Conservation (phyloP, 768 basidiomycete species). For the Agaricus blazei region DNA sequence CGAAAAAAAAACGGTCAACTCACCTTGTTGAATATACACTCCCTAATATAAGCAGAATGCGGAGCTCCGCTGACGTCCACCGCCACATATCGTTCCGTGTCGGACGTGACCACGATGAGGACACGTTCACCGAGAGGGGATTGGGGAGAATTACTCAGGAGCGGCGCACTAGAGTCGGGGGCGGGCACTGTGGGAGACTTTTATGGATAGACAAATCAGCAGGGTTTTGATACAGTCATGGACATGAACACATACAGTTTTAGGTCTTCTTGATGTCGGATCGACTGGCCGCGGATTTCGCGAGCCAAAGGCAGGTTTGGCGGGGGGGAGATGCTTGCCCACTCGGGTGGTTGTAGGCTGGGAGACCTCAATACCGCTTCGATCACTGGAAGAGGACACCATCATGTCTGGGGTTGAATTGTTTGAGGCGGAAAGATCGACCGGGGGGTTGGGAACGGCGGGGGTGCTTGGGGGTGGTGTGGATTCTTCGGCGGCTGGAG, state of each 20-base stretch:
- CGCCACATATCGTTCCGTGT: conserved; percentile 69
- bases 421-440: conserved; percentile 2
- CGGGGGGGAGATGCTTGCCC: conserved; percentile 27
- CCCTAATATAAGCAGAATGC: conserved; percentile 66
- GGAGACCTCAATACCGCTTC: conserved; percentile 4
- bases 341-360: conserved; percentile 20
- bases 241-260: conserved; percentile 26
- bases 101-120: conserved; percentile 66
- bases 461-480: conserved; percentile 73
- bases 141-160: conserved; percentile 17
- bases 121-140: conserved; percentile 30
- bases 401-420: conserved; percentile 4
- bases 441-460: conserved; percentile 34
- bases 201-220: conserved; percentile 10
- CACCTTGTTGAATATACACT: conserved; percentile 79
- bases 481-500: conserved; percentile 54
- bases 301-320: conserved; percentile 28
- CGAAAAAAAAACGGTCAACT: conserved; percentile 15
- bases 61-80: conserved; percentile 68
- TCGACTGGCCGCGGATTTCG: conserved; percentile 18
- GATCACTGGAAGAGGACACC: conserved; percentile 9
- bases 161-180: conserved; percentile 26
- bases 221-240: conserved; percentile 19
- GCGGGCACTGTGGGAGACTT: conserved; percentile 38
- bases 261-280: conserved; percentile 19